Evolutionary conservation across 1,139 yeast genomes (phyloP).

Genomic region (Pichia sp.): DNA sequence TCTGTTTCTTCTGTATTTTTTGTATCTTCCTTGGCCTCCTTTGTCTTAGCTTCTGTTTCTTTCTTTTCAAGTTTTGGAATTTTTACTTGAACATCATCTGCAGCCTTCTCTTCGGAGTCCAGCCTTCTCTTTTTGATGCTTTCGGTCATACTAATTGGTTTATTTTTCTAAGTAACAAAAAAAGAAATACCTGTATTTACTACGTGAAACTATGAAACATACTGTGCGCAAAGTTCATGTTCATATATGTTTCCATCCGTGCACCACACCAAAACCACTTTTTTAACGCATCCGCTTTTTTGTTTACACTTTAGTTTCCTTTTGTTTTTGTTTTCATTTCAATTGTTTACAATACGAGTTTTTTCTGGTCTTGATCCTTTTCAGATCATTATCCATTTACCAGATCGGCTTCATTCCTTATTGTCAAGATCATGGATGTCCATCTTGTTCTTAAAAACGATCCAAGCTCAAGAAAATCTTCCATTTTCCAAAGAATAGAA

Average conservation of each 20-base stretch:
- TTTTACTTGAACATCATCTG: not conserved
- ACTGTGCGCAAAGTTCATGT: not conserved
- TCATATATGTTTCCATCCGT: not conserved
- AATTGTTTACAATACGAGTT: not conserved
- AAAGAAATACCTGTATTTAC: not conserved
- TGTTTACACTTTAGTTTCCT: not conserved
- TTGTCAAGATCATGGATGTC: conserved; percentile 20
- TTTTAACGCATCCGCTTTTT: not conserved
- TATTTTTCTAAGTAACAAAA: not conserved
- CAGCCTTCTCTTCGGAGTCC: not conserved
- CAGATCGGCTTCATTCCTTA: not conserved
- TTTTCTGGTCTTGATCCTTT: not conserved
- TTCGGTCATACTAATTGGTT: not conserved
- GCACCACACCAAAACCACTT: not conserved
- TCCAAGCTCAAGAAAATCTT: conserved; percentile 1
- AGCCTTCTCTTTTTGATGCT: not conserved
- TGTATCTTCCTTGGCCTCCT: not conserved
- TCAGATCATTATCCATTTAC: no score
- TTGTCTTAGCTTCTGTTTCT: not conserved
- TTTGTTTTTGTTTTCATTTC: not conserved
- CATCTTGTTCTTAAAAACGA: conserved; percentile 21
- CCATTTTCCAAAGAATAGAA: conserved; percentile 10
- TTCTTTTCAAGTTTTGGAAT: not conserved
- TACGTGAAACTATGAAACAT: no score
- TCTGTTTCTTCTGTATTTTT: not conserved